These are phyloP conservation scores for Ophiostoma pallidulum DNA, from an alignment of 2,329 filamentous ascomycete genomes.

Conservation along the genomic window DNA sequence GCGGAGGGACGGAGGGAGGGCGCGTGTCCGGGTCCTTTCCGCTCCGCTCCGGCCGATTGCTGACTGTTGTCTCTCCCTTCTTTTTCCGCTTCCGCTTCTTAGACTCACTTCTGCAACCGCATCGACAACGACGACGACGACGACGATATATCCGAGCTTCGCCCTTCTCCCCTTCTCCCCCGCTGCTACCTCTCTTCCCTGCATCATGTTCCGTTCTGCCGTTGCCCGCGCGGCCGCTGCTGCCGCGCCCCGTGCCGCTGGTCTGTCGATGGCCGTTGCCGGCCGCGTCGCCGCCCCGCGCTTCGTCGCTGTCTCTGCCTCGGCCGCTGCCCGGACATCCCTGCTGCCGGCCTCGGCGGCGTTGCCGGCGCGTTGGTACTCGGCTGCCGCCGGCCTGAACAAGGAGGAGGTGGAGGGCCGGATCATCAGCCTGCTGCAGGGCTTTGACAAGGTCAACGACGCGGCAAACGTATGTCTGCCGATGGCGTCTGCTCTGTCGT, in stretches of 20 bases:
- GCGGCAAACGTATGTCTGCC: constrained; percentile 46
- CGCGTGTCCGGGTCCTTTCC: too few relatives aligned
- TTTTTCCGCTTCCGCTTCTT: too few relatives aligned
- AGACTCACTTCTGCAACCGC: too few relatives aligned
- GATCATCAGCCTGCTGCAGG: constrained; percentile 85
- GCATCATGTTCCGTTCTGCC: constrained; percentile 83
- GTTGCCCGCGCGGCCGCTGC: constrained; percentile 31
- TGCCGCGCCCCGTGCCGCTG: constrained; percentile 47
- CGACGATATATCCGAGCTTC: too few relatives aligned
- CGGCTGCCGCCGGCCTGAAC: constrained; percentile 62
- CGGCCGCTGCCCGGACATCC: background rate
- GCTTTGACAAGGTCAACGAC: constrained; percentile 91
- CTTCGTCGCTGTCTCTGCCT: background rate
- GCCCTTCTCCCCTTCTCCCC: too few relatives aligned
- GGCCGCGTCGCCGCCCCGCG: constrained; percentile 24
- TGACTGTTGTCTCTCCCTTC: too few relatives aligned
- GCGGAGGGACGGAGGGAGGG: too few relatives aligned
- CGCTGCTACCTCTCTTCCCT: background rate
- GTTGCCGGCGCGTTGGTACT: constrained; percentile 68
- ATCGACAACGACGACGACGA: too few relatives aligned
- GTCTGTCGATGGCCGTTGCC: constrained; percentile 51
- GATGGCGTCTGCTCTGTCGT: background rate
- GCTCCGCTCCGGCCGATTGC: too few relatives aligned
- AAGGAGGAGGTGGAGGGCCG: constrained; percentile 70
- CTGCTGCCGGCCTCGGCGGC: constrained; percentile 35